Conservation (phyloP, 2,329 filamentous ascomycete genomes). For the Sporothrix brunneoviolacea region DNA sequence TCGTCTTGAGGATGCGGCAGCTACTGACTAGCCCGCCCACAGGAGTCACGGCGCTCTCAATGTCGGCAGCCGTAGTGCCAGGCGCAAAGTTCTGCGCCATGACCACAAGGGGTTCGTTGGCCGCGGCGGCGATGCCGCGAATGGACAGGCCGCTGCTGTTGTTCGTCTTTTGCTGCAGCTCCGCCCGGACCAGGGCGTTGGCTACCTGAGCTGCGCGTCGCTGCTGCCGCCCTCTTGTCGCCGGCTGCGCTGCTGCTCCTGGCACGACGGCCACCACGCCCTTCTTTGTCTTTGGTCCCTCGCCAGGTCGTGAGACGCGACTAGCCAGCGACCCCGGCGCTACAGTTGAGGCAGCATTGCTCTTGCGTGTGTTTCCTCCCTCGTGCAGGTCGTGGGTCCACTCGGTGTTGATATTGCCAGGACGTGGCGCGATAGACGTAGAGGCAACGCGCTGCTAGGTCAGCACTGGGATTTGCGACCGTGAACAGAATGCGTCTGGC, state of each 20-base stretch:
- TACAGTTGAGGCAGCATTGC: background rate
- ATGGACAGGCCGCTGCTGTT: conserved; percentile 53
- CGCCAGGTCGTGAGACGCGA: conserved; percentile 32
- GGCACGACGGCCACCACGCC: background rate
- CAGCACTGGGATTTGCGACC: too few relatives aligned
- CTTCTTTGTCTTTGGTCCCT: conserved; percentile 12
- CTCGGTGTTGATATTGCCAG: conserved; percentile 55
- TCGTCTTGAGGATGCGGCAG: conserved; percentile 61
- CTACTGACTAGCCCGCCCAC: conserved; percentile 62
- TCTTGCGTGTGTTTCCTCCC: conserved; percentile 20
- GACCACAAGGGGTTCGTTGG: conserved; percentile 52
- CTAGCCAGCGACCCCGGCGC: conserved; percentile 37
- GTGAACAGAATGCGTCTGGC: too few relatives aligned
- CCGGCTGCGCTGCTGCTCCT: conserved; percentile 14
- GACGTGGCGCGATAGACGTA: conserved; percentile 24
- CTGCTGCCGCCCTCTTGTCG: conserved; percentile 16
- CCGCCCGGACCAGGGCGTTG: conserved; percentile 37
- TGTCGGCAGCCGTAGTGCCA: conserved; percentile 74
- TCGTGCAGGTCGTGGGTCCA: conserved; percentile 67
- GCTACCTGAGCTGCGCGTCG: conserved; percentile 37
- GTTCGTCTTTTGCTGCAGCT: conserved; percentile 20
- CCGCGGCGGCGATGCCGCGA: conserved; percentile 56
- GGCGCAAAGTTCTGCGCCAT: conserved; percentile 76
- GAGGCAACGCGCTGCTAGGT: conserved; percentile 25
- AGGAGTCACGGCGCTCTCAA: conserved; percentile 73